Evolutionary conservation across 441 rosid genomes (phyloP), one percentile per base, ranked within the genome.

Genomic region (Eruca vesicaria): DNA sequence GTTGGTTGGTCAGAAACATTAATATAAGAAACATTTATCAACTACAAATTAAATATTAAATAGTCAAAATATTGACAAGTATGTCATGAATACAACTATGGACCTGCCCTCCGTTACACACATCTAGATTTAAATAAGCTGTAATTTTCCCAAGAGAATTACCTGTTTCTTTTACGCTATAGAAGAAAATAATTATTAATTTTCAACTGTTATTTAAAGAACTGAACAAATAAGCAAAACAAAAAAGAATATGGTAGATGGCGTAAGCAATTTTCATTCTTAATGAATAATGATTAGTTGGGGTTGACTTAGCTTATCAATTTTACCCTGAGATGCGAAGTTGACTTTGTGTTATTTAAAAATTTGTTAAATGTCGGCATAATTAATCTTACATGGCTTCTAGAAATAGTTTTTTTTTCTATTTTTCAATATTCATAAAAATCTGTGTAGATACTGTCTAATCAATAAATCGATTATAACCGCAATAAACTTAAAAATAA

Each of bases 141-240:
- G 58, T 19, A 53, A 53, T 21, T 53, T 60, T 20, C 14, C 7
- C 35, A 20, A 50, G 35, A 50, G 36, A 66, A 72, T 58, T 43
- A 71, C 62, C 38, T 72, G 73, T 66, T 78, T 72, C 72, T 36
- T 60, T 66, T 72, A 78, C 68, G 76, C 72, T 5, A 72, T 52
- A 73, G 60, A 72, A 45, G 21, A 48, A 5, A 66, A 50, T 33
- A 12, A n/a, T 35, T 59, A 56, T 15, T n/a, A 29, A 28, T 0
- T 50, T 66, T 59, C 52, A 67, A 59, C 38, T 36, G 31, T 18
- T 58, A 43, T 33, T 26, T 1, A n/a, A 43, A 43, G 2, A 20
- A 63, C 20, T 53, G 11, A 65, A 18, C 18, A 45, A 64, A 21
- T 0, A 70, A 64, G 23, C 43, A 18, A 60, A 66, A 72, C n/a